Percentiles rank a stretch among this genome's conserved stretches.
phyloP scores from a whole-genome alignment of 805 yeast genomes.

The Candida insectalens region DNA sequence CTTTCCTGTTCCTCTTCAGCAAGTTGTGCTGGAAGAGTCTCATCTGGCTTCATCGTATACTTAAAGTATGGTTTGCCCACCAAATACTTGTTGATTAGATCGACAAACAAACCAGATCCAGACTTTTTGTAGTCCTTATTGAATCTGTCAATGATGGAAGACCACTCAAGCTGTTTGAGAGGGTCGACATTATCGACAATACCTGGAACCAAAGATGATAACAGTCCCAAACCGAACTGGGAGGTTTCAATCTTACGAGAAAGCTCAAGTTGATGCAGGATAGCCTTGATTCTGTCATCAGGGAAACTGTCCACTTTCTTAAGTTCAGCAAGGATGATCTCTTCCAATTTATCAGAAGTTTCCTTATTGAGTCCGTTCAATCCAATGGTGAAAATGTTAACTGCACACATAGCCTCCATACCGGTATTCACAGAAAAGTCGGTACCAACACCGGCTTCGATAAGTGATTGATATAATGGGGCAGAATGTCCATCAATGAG shows the following conservation, averaged over 20 bases:
- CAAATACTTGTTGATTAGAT: constrained; percentile 44
- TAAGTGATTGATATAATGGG: constrained; percentile 75
- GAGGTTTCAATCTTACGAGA: constrained; percentile 80
- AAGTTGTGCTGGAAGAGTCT: constrained; percentile 39
- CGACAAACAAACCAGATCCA: constrained; percentile 51
- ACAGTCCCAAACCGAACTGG: constrained; percentile 74
- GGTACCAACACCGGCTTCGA: constrained; percentile 76
- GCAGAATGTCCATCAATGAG: constrained; percentile 89
- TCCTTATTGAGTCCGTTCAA: constrained; percentile 58
- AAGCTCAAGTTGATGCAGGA: constrained; percentile 81
- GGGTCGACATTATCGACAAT: constrained; percentile 85
- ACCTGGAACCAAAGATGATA: constrained; percentile 68
- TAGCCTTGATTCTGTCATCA: constrained; percentile 62
- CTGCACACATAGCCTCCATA: constrained; percentile 69
- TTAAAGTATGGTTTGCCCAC: constrained; percentile 49
- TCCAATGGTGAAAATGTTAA: constrained; percentile 75
- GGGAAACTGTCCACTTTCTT: constrained; percentile 39
- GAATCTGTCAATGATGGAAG: constrained; percentile 48
- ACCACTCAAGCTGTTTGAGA: constrained; percentile 55
- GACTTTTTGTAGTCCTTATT: constrained; percentile 43
- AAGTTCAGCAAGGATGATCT: constrained; percentile 38
- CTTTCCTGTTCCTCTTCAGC: constrained; percentile 48
- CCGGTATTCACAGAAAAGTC: constrained; percentile 88
- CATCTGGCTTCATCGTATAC: constrained; percentile 70
- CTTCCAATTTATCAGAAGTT: constrained; percentile 37